These are phyloP conservation scores for Sporothrix dimorphospora DNA, from an alignment of 2,329 filamentous ascomycete genomes.

Conservation along the genomic window DNA sequence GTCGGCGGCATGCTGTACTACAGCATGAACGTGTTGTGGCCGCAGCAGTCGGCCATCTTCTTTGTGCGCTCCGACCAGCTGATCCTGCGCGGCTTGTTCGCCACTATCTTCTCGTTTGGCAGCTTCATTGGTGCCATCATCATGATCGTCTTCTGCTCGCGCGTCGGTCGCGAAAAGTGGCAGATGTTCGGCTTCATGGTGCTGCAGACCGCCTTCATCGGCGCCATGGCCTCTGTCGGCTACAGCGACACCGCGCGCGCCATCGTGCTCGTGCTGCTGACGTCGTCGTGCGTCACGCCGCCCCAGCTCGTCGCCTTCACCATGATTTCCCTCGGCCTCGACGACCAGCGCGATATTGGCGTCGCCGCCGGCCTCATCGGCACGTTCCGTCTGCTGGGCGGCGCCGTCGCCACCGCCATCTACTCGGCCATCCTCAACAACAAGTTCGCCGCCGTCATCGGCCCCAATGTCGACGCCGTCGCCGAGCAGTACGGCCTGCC, in stretches of 20 bases:
- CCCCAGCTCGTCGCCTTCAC: conserved; percentile 41
- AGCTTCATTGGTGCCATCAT: conserved; percentile 40
- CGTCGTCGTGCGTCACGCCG: conserved; percentile 40
- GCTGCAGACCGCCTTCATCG: conserved; percentile 43
- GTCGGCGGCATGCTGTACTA: conserved; percentile 42
- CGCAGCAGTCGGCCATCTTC: conserved; percentile 49
- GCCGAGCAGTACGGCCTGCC: conserved; percentile 30
- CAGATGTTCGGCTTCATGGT: conserved; percentile 42
- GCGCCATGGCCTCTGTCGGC: conserved; percentile 42
- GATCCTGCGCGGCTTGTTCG: conserved; percentile 38
- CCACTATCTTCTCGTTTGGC: conserved; percentile 39
- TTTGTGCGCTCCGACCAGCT: conserved; percentile 34
- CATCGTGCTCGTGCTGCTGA: conserved; percentile 41
- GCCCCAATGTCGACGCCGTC: conserved; percentile 33
- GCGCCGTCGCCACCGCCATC: conserved; percentile 45
- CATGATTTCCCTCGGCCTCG: conserved; percentile 44
- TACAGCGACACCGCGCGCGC: conserved; percentile 41
- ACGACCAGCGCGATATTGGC: conserved; percentile 44
- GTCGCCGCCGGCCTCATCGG: conserved; percentile 43
- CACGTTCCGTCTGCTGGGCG: conserved; percentile 44
- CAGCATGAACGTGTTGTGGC: conserved; percentile 41
- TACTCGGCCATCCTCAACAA: conserved; percentile 43
- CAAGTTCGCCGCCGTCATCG: conserved; percentile 36
- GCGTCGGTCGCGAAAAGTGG: conserved; percentile 43
- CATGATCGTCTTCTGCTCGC: conserved; percentile 38